A percentile compares a stretch with the other conserved stretches of the same genome.
Conservation (phyloP, 768 basidiomycete species). For the Cyclocybe cylindracea region DNA sequence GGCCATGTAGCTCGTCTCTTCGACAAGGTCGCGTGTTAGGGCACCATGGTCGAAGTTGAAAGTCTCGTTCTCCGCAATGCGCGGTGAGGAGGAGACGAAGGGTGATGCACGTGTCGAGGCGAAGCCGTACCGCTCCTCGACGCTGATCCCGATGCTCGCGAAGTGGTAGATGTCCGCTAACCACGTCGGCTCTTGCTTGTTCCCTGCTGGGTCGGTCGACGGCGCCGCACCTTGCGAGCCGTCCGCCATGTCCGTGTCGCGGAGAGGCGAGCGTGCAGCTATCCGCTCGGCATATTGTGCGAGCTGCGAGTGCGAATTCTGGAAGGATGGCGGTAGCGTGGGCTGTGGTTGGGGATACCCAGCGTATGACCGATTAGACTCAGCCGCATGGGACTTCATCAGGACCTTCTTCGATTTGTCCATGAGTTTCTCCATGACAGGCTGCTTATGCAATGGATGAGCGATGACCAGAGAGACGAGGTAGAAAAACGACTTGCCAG, state of each 20-base stretch:
- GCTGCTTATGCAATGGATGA: constrained; percentile 31
- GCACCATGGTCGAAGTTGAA: constrained; percentile 68
- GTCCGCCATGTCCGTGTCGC: background rate
- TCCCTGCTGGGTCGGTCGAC: no score
- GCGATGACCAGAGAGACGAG: background rate
- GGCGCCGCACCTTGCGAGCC: no score
- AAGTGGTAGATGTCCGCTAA: constrained; percentile 51
- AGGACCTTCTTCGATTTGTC: constrained; percentile 53
- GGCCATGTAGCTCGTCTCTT: constrained; percentile 68
- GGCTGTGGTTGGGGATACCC: constrained; percentile 18
- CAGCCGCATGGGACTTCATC: constrained; percentile 29
- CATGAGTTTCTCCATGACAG: constrained; percentile 55
- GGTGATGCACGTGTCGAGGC: constrained; percentile 39
- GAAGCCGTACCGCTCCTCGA: constrained; percentile 40
- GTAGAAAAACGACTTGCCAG: constrained; percentile 40
- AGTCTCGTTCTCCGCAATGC: constrained; percentile 53
- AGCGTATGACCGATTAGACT: constrained; percentile 8
- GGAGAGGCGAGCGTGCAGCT: constrained; percentile 1
- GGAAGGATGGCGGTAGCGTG: constrained; percentile 35
- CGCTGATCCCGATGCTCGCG: constrained; percentile 39
- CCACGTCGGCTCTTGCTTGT: constrained; percentile 28
- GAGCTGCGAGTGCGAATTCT: constrained; percentile 33
- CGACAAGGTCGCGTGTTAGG: constrained; percentile 52
- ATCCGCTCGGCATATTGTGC: constrained; percentile 28
- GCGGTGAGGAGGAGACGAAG: constrained; percentile 46